Percentiles rank a stretch among this genome's conserved stretches.
These are phyloP conservation scores for Chenopodium suecicum DNA, from an alignment of 148 eudicot genomes.

Conservation along the genomic window DNA sequence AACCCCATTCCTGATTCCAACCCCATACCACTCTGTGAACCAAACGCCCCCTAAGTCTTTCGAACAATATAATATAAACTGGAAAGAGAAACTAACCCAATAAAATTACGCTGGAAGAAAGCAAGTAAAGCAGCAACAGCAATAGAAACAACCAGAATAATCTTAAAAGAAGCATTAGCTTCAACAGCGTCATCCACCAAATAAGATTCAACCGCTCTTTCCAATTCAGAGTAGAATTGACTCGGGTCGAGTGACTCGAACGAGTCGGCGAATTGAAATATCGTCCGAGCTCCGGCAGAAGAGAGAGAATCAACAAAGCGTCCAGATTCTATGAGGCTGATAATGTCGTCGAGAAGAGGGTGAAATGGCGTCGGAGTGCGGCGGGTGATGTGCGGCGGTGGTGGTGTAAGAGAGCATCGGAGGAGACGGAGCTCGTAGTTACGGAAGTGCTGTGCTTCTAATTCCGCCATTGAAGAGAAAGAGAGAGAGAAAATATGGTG, in stretches of 20 bases:
- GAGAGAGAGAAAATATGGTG: neutral
- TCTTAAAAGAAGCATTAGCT: conserved; percentile 26
- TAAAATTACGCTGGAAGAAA: conserved; percentile 67
- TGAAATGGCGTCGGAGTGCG: neutral
- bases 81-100: conserved; percentile 51
- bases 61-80: neutral
- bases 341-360: conserved; percentile 39
- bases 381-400: conserved; percentile 1
- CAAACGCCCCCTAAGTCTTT: too few relatives aligned
- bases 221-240: conserved; percentile 50
- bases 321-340: conserved; percentile 61
- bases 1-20: too few relatives aligned
- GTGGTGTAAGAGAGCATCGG: conserved; percentile 65
- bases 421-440: conserved; percentile 82
- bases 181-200: conserved; percentile 29
- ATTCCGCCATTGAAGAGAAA: conserved; percentile 10
- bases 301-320: conserved; percentile 59
- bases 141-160: conserved; percentile 46
- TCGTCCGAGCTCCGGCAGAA: conserved; percentile 40
- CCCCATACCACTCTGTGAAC: too few relatives aligned
- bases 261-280: conserved; percentile 33
- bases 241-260: conserved; percentile 32
- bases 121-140: conserved; percentile 78
- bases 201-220: conserved; percentile 44
- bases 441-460: conserved; percentile 26